Conservation (phyloP, 495 filamentous ascomycete species). For the Lasiosphaeria miniovina region DNA sequence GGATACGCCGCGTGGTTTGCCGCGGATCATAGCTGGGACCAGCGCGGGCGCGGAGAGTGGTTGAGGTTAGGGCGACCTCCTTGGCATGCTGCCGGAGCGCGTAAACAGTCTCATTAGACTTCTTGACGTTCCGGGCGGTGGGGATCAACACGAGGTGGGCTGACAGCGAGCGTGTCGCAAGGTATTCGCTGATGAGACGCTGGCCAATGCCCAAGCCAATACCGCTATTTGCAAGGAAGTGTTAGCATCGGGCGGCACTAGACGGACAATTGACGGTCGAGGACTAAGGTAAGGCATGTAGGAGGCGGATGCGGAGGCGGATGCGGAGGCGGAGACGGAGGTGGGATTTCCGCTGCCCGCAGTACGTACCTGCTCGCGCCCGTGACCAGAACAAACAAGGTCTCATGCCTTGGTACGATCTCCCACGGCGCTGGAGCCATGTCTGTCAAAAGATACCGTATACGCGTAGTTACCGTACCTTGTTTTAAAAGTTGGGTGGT, state of each 20-base stretch:
- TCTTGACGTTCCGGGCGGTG: constrained; percentile 59
- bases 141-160: constrained; percentile 64
- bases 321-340: neutral
- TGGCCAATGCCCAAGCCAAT: constrained; percentile 83
- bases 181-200: constrained; percentile 89
- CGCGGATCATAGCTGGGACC: constrained; percentile 44
- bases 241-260: constrained; percentile 16
- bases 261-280: constrained; percentile 9
- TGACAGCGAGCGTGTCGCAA: constrained; percentile 58
- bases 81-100: constrained; percentile 53
- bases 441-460: neutral
- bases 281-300: neutral
- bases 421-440: constrained; percentile 54
- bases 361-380: constrained; percentile 67
- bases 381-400: constrained; percentile 59
- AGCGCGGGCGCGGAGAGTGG: constrained; percentile 34
- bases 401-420: constrained; percentile 42
- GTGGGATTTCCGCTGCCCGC: neutral
- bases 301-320: neutral
- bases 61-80: constrained; percentile 37
- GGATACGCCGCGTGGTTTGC: constrained; percentile 46
- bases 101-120: constrained; percentile 57
- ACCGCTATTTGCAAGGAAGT: constrained; percentile 54
- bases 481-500: no score
- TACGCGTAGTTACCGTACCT: neutral